phyloP scores from a whole-genome alignment of 164 flowering plant genomes.

The Amborella trichopoda region DNA sequence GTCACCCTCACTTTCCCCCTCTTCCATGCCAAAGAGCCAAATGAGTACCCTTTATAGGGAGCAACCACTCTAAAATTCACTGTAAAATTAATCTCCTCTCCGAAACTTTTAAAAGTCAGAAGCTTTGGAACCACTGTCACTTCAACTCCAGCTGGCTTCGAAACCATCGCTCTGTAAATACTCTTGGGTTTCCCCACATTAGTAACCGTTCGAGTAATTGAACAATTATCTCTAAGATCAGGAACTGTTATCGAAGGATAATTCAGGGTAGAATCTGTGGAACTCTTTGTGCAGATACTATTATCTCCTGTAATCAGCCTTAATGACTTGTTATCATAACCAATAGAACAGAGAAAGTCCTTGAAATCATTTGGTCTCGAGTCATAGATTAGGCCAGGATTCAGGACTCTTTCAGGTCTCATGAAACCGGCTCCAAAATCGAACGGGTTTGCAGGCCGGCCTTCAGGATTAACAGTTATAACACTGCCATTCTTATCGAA shows the following conservation, averaged over 20 bases:
- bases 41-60: conserved; percentile 39
- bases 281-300: conserved; percentile 29
- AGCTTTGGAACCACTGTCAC: conserved; percentile 41
- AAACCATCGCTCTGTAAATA: conserved; percentile 34
- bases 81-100: conserved; percentile 44
- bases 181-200: conserved; percentile 47
- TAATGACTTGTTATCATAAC: conserved; percentile 32
- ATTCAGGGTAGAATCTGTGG: conserved; percentile 34
- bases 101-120: conserved; percentile 30
- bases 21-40: conserved; percentile 60
- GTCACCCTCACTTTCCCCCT: conserved; percentile 28
- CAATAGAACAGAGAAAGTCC: conserved; percentile 64
- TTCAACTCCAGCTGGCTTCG: conserved; percentile 39
- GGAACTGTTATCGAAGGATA: conserved; percentile 71
- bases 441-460: conserved; percentile 50
- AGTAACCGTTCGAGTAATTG: conserved; percentile 51
- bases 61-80: conserved; percentile 40
- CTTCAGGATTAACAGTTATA: conserved; percentile 51
- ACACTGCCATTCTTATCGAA: conserved; percentile 33
- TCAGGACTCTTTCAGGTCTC: conserved; percentile 40
- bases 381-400: conserved; percentile 76
- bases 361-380: conserved; percentile 33
- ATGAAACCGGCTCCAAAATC: conserved; percentile 74
- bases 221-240: conserved; percentile 23
- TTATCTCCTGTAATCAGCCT: conserved; percentile 41